Percentiles rank a stretch among this genome's conserved stretches.
Conservation (phyloP, 192 early-diverging fungal species). For the Umbelopsis sp. region DNA sequence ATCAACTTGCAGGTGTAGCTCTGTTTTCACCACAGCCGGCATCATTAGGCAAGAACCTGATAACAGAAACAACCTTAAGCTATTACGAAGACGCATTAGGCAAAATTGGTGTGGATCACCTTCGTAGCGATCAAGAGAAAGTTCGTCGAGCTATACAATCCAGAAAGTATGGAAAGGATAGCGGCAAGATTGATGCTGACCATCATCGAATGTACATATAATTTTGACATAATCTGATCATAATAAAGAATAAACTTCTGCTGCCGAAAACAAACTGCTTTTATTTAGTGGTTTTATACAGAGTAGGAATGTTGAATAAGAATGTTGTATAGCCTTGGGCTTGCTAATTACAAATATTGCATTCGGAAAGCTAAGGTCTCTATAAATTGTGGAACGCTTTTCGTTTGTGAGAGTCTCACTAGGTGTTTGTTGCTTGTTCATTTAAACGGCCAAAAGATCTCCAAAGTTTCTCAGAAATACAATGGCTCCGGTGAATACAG, state of each 20-base stretch:
- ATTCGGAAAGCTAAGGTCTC: too few relatives aligned
- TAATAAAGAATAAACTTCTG: background rate
- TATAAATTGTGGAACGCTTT: too few relatives aligned
- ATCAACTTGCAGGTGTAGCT: conserved; percentile 3
- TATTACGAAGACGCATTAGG: background rate
- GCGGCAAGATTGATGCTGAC: conserved; percentile 8
- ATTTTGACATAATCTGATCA: background rate
- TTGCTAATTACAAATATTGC: too few relatives aligned
- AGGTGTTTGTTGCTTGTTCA: background rate
- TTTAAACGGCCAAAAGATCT: conserved; percentile 57
- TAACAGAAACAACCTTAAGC: background rate
- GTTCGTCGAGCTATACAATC: background rate
- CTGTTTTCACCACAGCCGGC: background rate
- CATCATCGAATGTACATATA: conserved; percentile 19
- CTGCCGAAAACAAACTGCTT: background rate
- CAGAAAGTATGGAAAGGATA: conserved; percentile 16
- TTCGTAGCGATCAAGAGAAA: background rate
- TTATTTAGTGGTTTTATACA: background rate
- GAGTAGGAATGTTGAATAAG: background rate
- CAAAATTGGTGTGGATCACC: background rate
- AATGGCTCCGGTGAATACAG: conserved; percentile 57
- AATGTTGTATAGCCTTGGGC: too few relatives aligned
- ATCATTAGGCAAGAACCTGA: background rate
- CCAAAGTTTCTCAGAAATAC: conserved; percentile 61
- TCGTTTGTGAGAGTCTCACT: too few relatives aligned